These are phyloP conservation scores for Penstemon barbatus DNA, from an alignment of 257 asterid species.

Conservation along the genomic window DNA sequence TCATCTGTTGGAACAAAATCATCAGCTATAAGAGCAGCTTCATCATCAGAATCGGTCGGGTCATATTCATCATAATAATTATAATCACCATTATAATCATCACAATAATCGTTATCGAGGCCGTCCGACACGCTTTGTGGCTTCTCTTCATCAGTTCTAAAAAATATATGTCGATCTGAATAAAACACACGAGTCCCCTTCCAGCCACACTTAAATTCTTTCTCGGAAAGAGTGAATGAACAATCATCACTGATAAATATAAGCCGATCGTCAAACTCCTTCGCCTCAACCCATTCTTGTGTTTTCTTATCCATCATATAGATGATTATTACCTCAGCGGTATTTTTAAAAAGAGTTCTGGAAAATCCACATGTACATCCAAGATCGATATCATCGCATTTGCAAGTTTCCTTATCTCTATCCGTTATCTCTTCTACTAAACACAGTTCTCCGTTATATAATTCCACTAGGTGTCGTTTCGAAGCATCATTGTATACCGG, in stretches of 20 bases:
- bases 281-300: conserved; percentile 8
- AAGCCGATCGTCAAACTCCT: conserved; percentile 2
- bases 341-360: not conserved
- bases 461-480: conserved; percentile 11
- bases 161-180: conserved; percentile 1
- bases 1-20: conserved; percentile 10
- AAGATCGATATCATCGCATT: not conserved
- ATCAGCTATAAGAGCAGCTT: not conserved
- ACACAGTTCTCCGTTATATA: conserved; percentile 8
- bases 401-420: conserved; percentile 17
- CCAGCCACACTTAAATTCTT: no score
- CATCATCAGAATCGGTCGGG: conserved; percentile 7
- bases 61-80: conserved; percentile 16
- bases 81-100: not conserved
- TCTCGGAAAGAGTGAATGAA: conserved; percentile 24
- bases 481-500: not conserved
- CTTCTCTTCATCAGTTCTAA: conserved; percentile 21
- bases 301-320: not conserved
- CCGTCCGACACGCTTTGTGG: not conserved
- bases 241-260: conserved; percentile 26
- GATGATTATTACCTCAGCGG: conserved; percentile 11
- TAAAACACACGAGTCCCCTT: no score
- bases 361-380: not conserved
- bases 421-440: conserved; percentile 20
- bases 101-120: not conserved